These are phyloP conservation scores for Heterobasidion occidentale DNA, from an alignment of 1,284 basidiomycete genomes.

Conservation along the genomic window DNA sequence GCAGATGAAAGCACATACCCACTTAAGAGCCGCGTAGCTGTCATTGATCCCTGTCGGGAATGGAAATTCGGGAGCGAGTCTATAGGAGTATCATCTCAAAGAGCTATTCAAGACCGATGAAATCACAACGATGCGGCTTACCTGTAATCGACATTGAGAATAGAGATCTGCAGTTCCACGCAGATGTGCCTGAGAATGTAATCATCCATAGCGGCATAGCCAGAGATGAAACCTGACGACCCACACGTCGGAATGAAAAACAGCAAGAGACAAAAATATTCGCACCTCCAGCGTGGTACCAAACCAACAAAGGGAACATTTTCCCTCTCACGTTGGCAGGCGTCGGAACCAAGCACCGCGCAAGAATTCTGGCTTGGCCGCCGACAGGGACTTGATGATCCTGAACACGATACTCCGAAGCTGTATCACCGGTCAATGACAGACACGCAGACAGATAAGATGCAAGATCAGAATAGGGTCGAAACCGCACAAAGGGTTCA, in stretches of 20 bases:
- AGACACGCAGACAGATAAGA: too few species aligned
- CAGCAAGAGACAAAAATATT: not conserved
- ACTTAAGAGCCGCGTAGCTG: slow-evolving; percentile 1
- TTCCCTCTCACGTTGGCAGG: not conserved
- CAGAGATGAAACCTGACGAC: not conserved
- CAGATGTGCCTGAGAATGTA: not conserved
- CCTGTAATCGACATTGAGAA: slow-evolving; percentile 3
- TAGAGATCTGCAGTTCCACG: not conserved
- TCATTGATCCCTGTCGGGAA: slow-evolving; percentile 1
- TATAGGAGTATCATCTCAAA: not conserved
- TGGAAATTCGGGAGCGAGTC: slow-evolving; percentile 1
- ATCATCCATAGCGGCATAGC: slow-evolving; percentile 1
- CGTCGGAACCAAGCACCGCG: slow-evolving; percentile 2
- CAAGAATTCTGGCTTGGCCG: slow-evolving; percentile 2
- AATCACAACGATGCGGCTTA: not conserved
- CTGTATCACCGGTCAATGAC: not conserved
- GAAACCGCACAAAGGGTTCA: too few species aligned
- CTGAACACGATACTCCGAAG: not conserved
- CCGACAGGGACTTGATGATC: slow-evolving; percentile 6
- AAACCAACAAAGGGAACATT: slow-evolving; percentile 3
- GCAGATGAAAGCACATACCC: not conserved
- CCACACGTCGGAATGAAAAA: too few species aligned
- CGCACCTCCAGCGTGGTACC: slow-evolving; percentile 8
- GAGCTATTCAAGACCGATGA: not conserved
- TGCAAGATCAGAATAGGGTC: too few species aligned